A percentile compares a stretch with the other conserved stretches of the same genome.
Conservation (phyloP, 176 grass and related monocot species). For the Oryza officinalis region DNA sequence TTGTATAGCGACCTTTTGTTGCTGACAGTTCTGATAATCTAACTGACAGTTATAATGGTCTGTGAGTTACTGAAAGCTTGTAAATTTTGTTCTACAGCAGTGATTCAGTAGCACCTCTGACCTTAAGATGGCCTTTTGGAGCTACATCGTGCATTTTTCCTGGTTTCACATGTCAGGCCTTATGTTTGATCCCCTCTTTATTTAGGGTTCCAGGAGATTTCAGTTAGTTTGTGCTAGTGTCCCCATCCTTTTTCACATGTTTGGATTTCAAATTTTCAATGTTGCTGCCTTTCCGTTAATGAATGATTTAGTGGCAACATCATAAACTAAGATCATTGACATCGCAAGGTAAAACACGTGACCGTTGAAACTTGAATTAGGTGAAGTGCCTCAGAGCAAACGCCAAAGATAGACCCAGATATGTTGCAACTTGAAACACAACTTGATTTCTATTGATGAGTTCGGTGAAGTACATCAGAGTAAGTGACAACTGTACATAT, state of each 20-base stretch:
- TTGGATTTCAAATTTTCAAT: neutral
- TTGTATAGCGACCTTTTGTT: conserved; percentile 30
- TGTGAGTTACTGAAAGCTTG: neutral
- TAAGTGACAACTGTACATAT: conserved; percentile 38
- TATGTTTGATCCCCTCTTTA: no score
- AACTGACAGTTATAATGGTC: neutral
- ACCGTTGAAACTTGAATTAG: neutral
- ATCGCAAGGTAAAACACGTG: neutral
- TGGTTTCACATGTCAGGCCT: neutral
- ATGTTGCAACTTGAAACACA: neutral
- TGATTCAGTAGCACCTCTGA: neutral
- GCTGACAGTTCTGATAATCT: conserved; percentile 1
- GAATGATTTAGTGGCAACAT: neutral
- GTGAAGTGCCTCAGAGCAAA: neutral
- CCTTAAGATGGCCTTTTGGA: neutral
- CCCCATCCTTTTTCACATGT: neutral
- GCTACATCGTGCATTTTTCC: neutral
- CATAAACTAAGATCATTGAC: neutral
- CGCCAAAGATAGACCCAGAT: neutral
- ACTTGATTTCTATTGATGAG: conserved; percentile 34
- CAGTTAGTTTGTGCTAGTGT: neutral
- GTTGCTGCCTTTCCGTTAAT: neutral
- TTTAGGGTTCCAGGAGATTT: no score
- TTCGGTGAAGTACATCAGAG: conserved; percentile 24
- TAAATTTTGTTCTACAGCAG: neutral